Evolutionary conservation across 1,139 yeast genomes (phyloP), one percentile per base, ranked within the genome.

Genomic region (Maudiozyma humilis): DNA sequence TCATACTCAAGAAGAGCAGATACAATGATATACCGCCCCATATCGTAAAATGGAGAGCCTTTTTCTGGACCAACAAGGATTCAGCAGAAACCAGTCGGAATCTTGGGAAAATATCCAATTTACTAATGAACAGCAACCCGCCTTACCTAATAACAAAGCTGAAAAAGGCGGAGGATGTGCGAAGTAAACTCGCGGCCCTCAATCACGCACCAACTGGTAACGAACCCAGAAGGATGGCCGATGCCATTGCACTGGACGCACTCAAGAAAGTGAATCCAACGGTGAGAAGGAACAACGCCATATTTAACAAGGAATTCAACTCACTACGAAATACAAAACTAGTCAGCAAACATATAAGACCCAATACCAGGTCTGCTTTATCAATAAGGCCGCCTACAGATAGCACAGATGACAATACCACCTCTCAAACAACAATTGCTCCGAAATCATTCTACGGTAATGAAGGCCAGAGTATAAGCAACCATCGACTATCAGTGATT

Each of bases 401-500:
- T 15, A n/a, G 34, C 6, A 27, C 36, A 5, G 27, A 33, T 34
- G 33, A 27, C 19, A 13, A 8, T 17, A 32, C 25, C 18, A n/a
- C 29, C 1, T 23, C n/a, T 15, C 13, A 14, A 5, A 15, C 39
- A 36, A 15, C n/a, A 12, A 36, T 36, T 18, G 15, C 31, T 10
- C 18, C 44, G 2, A 38, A 32, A 7, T 17, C 35, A 14, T 42
- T 42, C 23, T 42, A 42, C 20, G 19, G n/a, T n/a, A 12, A 16
- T 32, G 14, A 10, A 17, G 18, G 16, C 7, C 5, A 15, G 2
- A 2, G 30, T 2, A 14, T 33, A 23, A 27, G 5, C 4, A 25
- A 23, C 4, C 25, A 37, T 18, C 15, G 27, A 4, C 8, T n/a
- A 16, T 23, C 37, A 6, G 18, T 25, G 1, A 12, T 33, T 20